phyloP scores from a whole-genome alignment of 129 eudicot genomes.

The Mikania micrantha region DNA sequence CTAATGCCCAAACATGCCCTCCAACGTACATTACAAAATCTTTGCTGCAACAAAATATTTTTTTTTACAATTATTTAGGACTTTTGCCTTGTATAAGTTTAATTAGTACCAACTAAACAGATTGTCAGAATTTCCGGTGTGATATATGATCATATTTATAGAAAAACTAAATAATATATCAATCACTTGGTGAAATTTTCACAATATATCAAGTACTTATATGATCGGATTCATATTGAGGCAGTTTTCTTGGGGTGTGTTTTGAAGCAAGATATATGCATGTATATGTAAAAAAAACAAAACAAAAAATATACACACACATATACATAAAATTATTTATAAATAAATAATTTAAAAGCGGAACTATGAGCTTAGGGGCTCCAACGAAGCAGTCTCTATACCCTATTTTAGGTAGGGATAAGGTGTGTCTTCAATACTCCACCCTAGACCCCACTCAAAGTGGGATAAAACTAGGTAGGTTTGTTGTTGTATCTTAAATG shows the following conservation, averaged over 20 bases:
- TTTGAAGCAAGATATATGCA: no score
- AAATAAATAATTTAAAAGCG: no score
- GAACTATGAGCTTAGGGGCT: no score
- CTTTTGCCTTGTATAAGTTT: no score
- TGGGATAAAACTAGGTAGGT: no score
- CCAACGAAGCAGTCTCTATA: background rate
- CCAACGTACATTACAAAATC: constrained; percentile 82
- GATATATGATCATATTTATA: constrained; percentile 21
- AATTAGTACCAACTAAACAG: constrained; percentile 27
- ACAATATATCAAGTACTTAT: no score
- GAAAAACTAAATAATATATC: background rate
- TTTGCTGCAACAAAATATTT: constrained; percentile 43
- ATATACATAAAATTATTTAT: no score
- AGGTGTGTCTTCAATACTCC: constrained; percentile 26
- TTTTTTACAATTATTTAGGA: constrained; percentile 45
- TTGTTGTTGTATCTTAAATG: no score
- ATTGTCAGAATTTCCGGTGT: constrained; percentile 28
- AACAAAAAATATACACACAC: no score
- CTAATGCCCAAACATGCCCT: constrained; percentile 79
- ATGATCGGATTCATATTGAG: no score
- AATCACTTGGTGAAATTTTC: background rate
- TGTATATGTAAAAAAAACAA: no score
- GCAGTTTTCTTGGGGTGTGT: no score
- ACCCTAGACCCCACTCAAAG: background rate
- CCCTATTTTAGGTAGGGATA: background rate